Conservation (phyloP, 1,284 basidiomycete species). For the Heterobasidion occidentale region DNA sequence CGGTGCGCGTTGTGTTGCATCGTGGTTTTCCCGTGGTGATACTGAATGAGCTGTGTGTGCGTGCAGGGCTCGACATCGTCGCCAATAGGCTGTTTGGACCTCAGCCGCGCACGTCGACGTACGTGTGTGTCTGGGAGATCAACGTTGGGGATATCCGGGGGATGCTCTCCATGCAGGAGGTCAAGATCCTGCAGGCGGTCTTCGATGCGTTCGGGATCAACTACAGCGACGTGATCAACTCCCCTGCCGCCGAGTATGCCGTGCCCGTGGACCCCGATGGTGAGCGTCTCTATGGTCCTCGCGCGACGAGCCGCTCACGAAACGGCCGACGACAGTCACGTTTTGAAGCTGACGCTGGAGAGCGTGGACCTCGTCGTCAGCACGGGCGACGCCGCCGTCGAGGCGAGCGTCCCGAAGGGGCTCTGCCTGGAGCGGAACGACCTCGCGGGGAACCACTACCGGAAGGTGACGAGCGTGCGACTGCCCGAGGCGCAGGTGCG, state of each 20-base stretch:
- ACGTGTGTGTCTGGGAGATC: constrained; percentile 89
- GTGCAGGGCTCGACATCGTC: constrained; percentile 66
- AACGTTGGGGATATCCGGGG: constrained; percentile 55
- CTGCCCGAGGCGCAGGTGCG: constrained; percentile 44
- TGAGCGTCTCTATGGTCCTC: constrained; percentile 24
- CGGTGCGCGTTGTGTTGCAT: constrained; percentile 30
- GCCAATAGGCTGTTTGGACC: constrained; percentile 86
- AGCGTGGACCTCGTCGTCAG: constrained; percentile 49
- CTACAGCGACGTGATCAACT: constrained; percentile 71
- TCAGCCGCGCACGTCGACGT: constrained; percentile 75
- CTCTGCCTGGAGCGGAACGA: constrained; percentile 67
- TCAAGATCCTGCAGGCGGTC: constrained; percentile 43
- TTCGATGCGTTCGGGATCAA: constrained; percentile 57
- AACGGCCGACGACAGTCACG: constrained; percentile 39
- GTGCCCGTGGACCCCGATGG: constrained; percentile 68
- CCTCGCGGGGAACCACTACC: constrained; percentile 56
- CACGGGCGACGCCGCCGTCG: constrained; percentile 43
- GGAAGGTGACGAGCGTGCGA: constrained; percentile 48
- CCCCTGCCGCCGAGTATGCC: constrained; percentile 67
- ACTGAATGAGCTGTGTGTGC: not conserved
- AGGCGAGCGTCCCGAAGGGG: constrained; percentile 52
- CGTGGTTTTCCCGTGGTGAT: not conserved
- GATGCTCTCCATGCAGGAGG: constrained; percentile 49
- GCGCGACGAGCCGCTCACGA: not conserved
- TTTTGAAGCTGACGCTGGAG: constrained; percentile 59